Evolutionary conservation across 495 filamentous ascomycete genomes (phyloP).

Genomic region (Filosporella fistucella): DNA sequence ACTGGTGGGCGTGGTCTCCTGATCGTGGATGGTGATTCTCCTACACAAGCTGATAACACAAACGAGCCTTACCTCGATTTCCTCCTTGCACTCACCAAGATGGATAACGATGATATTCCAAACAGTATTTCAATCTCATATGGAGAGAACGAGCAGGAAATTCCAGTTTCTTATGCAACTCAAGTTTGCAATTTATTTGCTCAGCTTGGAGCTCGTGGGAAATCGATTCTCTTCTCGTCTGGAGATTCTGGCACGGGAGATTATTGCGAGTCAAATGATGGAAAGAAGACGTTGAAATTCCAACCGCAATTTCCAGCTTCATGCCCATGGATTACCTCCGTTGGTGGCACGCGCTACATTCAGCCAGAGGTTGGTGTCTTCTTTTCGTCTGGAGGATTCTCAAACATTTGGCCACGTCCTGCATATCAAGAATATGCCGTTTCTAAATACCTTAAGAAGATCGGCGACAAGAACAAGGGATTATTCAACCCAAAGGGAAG

Average conservation of each 20-base stretch:
- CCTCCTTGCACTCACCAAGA: conserved; percentile 61
- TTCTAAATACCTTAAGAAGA: conserved; percentile 41
- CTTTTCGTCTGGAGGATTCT: conserved; percentile 69
- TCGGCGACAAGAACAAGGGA: conserved; percentile 38
- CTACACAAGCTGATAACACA: conserved; percentile 33
- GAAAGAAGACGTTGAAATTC: conserved; percentile 54
- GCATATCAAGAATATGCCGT: conserved; percentile 60
- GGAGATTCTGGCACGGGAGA: conserved; percentile 65
- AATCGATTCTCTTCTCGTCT: conserved; percentile 64
- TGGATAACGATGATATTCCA: conserved; percentile 53
- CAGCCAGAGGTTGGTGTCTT: conserved; percentile 50
- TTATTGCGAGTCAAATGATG: conserved; percentile 62
- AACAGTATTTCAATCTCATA: conserved; percentile 74
- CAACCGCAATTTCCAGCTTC: conserved; percentile 65
- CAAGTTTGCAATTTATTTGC: conserved; percentile 69
- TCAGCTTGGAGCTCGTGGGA: conserved; percentile 67
- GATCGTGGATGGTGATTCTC: conserved; percentile 46
- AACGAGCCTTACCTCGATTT: conserved; percentile 87
- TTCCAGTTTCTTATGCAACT: conserved; percentile 58
- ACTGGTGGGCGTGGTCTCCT: conserved; percentile 60
- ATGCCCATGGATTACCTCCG: conserved; percentile 75
- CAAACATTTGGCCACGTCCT: conserved; percentile 58
- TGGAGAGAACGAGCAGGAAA: conserved; percentile 58
- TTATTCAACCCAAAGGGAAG: conserved; percentile 57
- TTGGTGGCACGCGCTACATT: conserved; percentile 61